These are phyloP conservation scores for Camelina neglecta DNA, from an alignment of 345 rosid genomes.

Conservation along the genomic window DNA sequence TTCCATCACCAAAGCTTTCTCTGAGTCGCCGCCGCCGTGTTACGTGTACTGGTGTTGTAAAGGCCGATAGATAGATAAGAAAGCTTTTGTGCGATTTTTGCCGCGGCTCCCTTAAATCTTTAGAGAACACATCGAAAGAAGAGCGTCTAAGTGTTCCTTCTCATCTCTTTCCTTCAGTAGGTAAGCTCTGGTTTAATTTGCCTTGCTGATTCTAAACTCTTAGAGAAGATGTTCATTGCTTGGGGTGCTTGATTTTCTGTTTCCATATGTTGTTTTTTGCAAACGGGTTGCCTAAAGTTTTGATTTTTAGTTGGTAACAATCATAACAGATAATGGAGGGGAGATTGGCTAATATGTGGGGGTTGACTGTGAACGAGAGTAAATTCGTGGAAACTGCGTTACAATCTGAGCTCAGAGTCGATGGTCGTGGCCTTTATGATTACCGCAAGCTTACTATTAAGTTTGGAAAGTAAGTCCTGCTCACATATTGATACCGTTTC, in stretches of 20 bases:
- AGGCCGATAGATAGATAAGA: not conserved
- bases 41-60: not conserved
- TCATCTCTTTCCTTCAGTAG: conserved; percentile 2
- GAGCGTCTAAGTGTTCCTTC: no score
- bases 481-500: not conserved
- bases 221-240: not conserved
- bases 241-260: not conserved
- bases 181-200: no score
- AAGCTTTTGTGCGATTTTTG: not conserved
- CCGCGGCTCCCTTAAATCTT: not conserved
- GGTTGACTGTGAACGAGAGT: conserved; percentile 80
- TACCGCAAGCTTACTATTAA: conserved; percentile 81
- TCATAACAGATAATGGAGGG: conserved; percentile 59
- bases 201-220: not conserved
- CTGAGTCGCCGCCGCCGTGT: conserved; percentile 23
- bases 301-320: conserved; percentile 18
- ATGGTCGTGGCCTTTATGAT: conserved; percentile 87
- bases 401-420: conserved; percentile 77
- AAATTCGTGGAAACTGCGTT: conserved; percentile 85
- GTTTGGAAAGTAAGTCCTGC: conserved; percentile 78
- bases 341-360: conserved; percentile 77
- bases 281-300: conserved; percentile 3
- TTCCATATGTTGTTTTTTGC: not conserved
- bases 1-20: not conserved
- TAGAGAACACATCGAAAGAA: not conserved